A percentile compares a stretch with the other conserved stretches of the same genome.
These are phyloP conservation scores for Calonectria naviculata DNA, from an alignment of 2,329 filamentous ascomycete species.

Conservation along the genomic window DNA sequence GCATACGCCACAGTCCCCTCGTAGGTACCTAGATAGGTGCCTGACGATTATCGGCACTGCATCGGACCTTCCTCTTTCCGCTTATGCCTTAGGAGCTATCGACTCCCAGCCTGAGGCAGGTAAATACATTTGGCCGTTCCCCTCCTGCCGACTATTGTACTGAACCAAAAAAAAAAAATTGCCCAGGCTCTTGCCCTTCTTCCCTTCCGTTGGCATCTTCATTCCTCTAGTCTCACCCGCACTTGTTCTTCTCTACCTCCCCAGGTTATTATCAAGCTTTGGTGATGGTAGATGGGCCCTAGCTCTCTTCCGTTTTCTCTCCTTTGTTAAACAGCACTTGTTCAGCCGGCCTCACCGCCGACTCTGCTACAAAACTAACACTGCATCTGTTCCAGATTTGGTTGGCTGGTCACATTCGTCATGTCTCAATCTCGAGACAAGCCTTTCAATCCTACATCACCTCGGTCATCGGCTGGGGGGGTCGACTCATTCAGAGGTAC, in stretches of 20 bases:
- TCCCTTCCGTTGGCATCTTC: background rate
- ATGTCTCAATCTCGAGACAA: slow-evolving; percentile 57
- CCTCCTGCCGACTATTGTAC: background rate
- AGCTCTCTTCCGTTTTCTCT: background rate
- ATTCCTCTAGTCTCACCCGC: background rate
- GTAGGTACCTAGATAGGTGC: background rate
- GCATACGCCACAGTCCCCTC: background rate
- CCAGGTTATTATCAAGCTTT: background rate
- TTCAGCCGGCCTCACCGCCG: background rate
- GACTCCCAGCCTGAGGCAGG: slow-evolving; percentile 13
- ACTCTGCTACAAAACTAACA: background rate
- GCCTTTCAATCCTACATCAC: slow-evolving; percentile 58
- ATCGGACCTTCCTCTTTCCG: slow-evolving; percentile 4
- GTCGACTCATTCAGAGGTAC: slow-evolving; percentile 71
- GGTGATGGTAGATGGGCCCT: background rate
- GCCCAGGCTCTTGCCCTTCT: no score
- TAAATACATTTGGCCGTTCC: background rate
- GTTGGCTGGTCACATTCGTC: slow-evolving; percentile 14
- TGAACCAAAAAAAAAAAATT: background rate
- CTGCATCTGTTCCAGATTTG: background rate
- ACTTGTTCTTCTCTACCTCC: background rate
- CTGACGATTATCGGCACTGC: background rate
- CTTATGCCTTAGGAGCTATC: background rate
- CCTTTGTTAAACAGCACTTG: background rate
- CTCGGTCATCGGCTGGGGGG: slow-evolving; percentile 62